phyloP scores from a whole-genome alignment of 495 filamentous ascomycete species.

The Xylaria intraflava region DNA sequence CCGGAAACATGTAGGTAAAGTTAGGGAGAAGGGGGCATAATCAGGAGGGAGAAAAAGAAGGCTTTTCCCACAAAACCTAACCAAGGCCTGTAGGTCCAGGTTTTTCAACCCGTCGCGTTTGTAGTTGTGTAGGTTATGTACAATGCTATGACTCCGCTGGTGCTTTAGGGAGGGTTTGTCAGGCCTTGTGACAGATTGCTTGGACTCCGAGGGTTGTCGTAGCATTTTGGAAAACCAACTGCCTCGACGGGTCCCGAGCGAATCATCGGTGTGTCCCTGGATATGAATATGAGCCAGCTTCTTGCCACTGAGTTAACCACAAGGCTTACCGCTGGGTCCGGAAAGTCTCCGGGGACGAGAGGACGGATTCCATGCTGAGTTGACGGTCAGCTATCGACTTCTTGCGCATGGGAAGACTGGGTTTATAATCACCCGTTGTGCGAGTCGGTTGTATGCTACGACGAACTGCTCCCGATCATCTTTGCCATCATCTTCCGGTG shows the following conservation, averaged over 20 bases:
- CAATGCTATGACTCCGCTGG: slow-evolving; percentile 45
- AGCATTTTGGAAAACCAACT: slow-evolving; percentile 24
- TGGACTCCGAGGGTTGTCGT: slow-evolving; percentile 16
- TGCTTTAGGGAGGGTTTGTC: slow-evolving; percentile 21
- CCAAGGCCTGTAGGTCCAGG: slow-evolving; percentile 55
- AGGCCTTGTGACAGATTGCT: slow-evolving; percentile 9
- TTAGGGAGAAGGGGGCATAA: slow-evolving; percentile 56
- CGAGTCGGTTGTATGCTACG: slow-evolving; percentile 50
- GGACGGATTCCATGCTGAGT: slow-evolving; percentile 36
- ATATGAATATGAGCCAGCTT: not conserved
- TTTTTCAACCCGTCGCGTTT: slow-evolving; percentile 55
- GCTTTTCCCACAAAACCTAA: slow-evolving; percentile 68
- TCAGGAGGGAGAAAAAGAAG: slow-evolving; percentile 59
- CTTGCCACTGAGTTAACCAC: not conserved
- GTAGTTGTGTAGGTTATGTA: slow-evolving; percentile 39
- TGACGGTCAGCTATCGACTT: not conserved
- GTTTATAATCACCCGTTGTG: slow-evolving; percentile 35
- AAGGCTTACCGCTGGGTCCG: slow-evolving; percentile 11
- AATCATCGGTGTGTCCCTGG: not conserved
- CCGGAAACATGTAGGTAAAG: slow-evolving; percentile 69
- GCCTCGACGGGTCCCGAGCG: slow-evolving; percentile 7
- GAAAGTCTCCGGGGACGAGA: slow-evolving; percentile 24
- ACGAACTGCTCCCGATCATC: slow-evolving; percentile 38
- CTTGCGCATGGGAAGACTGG: not conserved
- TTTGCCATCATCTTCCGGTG: slow-evolving; percentile 35